A percentile compares a stretch with the other conserved stretches of the same genome.
Conservation (phyloP, 83 land plant species). For the Picea mariana region DNA sequence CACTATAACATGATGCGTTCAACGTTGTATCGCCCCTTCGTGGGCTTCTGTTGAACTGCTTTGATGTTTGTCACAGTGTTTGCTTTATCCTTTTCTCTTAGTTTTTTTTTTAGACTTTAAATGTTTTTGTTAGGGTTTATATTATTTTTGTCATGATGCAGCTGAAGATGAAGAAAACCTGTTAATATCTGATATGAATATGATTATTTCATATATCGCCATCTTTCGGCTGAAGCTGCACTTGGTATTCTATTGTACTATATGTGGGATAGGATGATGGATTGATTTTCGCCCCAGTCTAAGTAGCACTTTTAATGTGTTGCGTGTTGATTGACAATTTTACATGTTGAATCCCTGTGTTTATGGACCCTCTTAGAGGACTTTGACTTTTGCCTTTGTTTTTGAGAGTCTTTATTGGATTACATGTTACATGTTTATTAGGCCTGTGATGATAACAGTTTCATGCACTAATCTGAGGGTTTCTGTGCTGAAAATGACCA, state of each 20-base stretch:
- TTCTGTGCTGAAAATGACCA: neutral
- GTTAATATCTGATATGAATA: neutral
- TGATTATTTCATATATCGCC: constrained; percentile 14
- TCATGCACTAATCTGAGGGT: neutral
- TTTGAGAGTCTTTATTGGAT: too few relatives aligned
- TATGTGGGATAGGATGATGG: neutral
- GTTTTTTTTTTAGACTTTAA: too few relatives aligned
- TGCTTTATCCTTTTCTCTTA: neutral
- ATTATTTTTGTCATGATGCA: neutral
- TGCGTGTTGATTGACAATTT: neutral
- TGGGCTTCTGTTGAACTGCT: too few relatives aligned
- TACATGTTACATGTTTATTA: too few relatives aligned
- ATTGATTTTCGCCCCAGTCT: constrained; percentile 14
- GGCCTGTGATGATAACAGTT: neutral
- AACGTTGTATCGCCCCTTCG: too few relatives aligned
- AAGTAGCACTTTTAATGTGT: neutral
- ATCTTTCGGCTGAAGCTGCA: constrained; percentile 13
- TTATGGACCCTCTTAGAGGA: neutral
- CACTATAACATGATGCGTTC: too few relatives aligned
- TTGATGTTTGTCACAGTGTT: too few relatives aligned
- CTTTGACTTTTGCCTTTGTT: too few relatives aligned
- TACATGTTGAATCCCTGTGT: neutral
- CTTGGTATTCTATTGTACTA: neutral
- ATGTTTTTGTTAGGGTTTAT: neutral
- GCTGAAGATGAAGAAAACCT: neutral